Conservation (phyloP, 148 eudicot genomes). For the Spergularia bocconei region DNA sequence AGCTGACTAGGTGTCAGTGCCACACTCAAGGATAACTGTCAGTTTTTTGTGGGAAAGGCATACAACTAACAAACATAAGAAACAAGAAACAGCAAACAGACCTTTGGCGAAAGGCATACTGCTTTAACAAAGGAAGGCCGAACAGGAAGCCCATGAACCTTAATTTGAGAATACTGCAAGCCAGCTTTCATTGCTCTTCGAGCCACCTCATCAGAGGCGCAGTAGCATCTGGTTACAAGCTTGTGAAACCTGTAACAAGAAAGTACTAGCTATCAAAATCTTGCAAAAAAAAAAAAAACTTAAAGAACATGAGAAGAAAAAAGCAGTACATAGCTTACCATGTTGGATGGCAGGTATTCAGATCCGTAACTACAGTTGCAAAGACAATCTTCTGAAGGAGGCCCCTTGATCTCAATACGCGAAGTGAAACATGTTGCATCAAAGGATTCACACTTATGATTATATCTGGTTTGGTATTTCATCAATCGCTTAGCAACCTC, state of each 20-base stretch:
- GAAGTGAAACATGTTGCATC: slow-evolving; percentile 99
- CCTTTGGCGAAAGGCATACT: slow-evolving; percentile 81
- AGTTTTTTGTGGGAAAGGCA: no score
- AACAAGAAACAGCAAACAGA: slow-evolving; percentile 27
- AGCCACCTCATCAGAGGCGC: slow-evolving; percentile 91
- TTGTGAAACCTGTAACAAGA: slow-evolving; percentile 78
- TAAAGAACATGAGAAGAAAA: background rate
- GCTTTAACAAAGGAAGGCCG: slow-evolving; percentile 93
- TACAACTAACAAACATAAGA: background rate
- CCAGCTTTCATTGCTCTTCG: slow-evolving; percentile 87
- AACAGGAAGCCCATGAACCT: slow-evolving; percentile 95
- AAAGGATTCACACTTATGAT: slow-evolving; percentile 96
- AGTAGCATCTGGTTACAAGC: slow-evolving; percentile 97
- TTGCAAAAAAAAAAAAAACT: background rate
- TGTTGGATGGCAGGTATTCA: slow-evolving; percentile 96
- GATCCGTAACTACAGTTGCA: slow-evolving; percentile 88
- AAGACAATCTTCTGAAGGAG: slow-evolving; percentile 86
- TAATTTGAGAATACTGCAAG: slow-evolving; percentile 76
- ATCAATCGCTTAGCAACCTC: slow-evolving; percentile 93
- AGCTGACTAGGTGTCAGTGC: no score
- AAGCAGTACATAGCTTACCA: slow-evolving; percentile 45
- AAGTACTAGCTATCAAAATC: slow-evolving; percentile 8
- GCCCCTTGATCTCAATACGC: slow-evolving; percentile 80
- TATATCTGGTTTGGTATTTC: slow-evolving; percentile 93
- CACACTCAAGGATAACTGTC: no score